These are phyloP conservation scores for Fusarium tuaranense DNA, from an alignment of 2,329 filamentous ascomycete species.

Conservation along the genomic window DNA sequence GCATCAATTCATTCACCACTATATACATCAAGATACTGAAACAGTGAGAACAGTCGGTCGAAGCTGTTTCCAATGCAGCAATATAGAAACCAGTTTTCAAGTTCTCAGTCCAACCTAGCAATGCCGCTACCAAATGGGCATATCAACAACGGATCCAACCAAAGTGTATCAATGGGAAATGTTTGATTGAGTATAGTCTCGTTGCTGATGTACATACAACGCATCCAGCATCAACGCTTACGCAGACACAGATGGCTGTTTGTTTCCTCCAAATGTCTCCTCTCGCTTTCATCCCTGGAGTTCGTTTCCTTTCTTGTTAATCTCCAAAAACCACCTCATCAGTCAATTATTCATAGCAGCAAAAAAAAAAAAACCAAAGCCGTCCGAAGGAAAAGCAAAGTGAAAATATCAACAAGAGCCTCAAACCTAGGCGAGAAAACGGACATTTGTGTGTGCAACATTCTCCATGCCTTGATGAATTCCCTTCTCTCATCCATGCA, in stretches of 20 bases:
- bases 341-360: constrained; percentile 35
- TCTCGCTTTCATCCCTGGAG: background rate
- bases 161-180: background rate
- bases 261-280: background rate
- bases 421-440: constrained; percentile 11
- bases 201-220: constrained; percentile 13
- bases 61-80: background rate
- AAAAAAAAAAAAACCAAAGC: constrained; percentile 7
- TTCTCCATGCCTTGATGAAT: constrained; percentile 10
- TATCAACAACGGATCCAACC: background rate
- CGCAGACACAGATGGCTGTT: constrained; percentile 5
- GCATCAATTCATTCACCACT: background rate
- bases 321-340: constrained; percentile 18
- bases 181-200: background rate
- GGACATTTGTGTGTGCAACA: constrained; percentile 3
- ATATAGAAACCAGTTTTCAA: background rate
- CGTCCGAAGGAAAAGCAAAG: constrained; percentile 16
- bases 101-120: background rate
- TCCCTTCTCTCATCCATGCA: constrained; percentile 35
- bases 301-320: constrained; percentile 1
- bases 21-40: background rate
- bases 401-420: constrained; percentile 10
- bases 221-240: background rate
- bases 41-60: background rate
- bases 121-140: background rate